Percentiles rank a stretch among this genome's conserved stretches.
These are phyloP conservation scores for Malus fusca DNA, from an alignment of 306 rosid species.

Conservation along the genomic window DNA sequence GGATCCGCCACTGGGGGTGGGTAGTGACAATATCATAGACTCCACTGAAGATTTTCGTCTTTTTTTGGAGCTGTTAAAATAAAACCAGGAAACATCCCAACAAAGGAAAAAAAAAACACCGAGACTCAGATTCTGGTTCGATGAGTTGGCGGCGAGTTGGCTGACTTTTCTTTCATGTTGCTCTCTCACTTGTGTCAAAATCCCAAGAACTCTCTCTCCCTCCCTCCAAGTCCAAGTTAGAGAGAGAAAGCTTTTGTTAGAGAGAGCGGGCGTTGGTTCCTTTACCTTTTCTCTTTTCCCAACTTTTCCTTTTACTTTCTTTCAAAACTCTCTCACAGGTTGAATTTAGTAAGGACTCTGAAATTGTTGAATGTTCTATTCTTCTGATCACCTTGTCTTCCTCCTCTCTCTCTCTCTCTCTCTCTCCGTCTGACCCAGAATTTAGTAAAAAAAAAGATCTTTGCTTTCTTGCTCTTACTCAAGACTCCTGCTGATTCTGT, in stretches of 20 bases:
- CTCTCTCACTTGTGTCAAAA: background rate
- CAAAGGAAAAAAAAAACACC: background rate
- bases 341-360: background rate
- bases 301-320: background rate
- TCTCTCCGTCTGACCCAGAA: background rate
- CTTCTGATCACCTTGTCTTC: conserved; percentile 12
- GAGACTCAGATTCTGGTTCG: background rate
- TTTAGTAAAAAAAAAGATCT: background rate
- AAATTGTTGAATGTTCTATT: conserved; percentile 14
- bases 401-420: background rate
- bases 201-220: background rate
- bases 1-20: too few species aligned
- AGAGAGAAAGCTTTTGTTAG: background rate
- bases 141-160: conserved; percentile 23
- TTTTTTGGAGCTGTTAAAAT: background rate
- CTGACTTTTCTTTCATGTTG: background rate
- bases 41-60: too few species aligned
- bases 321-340: background rate
- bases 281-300: background rate
- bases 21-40: too few species aligned
- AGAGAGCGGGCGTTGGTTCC: background rate
- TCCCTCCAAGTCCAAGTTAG: background rate
- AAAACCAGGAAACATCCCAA: background rate
- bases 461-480: conserved; percentile 3
- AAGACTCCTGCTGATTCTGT: conserved; percentile 3